Evolutionary conservation across 495 filamentous ascomycete genomes (phyloP).

Genomic region (Sporormia fimetaria): DNA sequence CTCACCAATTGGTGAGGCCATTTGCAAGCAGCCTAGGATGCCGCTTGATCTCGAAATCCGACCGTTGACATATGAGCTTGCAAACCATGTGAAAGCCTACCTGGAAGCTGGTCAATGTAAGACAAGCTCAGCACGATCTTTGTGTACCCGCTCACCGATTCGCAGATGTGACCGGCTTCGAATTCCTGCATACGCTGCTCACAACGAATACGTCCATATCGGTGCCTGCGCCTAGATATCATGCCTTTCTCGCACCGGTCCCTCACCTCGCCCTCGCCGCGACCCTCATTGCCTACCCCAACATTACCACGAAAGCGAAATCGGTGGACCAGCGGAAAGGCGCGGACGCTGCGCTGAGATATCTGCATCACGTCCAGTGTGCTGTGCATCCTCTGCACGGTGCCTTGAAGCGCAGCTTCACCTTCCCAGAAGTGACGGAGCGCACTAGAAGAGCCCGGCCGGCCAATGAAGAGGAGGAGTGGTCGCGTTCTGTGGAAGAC

Average conservation of each 20-base stretch:
- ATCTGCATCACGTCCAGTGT: conserved; percentile 46
- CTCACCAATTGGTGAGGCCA: no score
- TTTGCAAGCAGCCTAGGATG: conserved; percentile 4
- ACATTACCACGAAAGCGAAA: conserved; percentile 49
- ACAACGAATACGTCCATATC: conserved; percentile 40
- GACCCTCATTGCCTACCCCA: conserved; percentile 60
- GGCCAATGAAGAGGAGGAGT: background rate
- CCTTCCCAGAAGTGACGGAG: conserved; percentile 31
- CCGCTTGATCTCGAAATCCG: conserved; percentile 9
- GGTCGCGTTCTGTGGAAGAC: conserved; percentile 29
- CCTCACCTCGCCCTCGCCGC: conserved; percentile 55
- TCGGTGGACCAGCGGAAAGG: conserved; percentile 42
- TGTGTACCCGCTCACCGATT: background rate
- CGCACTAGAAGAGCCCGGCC: background rate
- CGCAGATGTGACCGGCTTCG: conserved; percentile 56
- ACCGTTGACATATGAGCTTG: conserved; percentile 16
- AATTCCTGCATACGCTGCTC: conserved; percentile 54
- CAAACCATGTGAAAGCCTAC: conserved; percentile 21
- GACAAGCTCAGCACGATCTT: background rate
- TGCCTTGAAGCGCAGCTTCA: conserved; percentile 43
- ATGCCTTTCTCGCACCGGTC: conserved; percentile 41
- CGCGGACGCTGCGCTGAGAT: conserved; percentile 43
- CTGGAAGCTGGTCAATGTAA: conserved; percentile 21
- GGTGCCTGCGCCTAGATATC: conserved; percentile 15
- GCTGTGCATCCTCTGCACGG: conserved; percentile 43